phyloP scores from a whole-genome alignment of 2,329 filamentous ascomycete genomes.

The Colletotrichum eleusines region DNA sequence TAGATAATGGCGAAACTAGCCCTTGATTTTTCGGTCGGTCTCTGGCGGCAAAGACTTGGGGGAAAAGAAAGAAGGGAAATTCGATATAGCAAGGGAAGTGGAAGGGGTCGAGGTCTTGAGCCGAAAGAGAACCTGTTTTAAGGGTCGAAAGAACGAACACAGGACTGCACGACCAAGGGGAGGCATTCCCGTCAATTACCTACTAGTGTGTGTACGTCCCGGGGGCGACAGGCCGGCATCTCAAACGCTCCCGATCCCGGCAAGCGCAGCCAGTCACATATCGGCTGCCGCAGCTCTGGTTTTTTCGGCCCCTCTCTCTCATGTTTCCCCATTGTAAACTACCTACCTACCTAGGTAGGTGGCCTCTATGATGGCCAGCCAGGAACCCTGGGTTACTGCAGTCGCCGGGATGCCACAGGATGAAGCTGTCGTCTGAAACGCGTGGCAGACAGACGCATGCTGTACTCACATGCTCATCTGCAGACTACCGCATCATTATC shows the following conservation, averaged over 20 bases:
- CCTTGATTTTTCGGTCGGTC: neutral
- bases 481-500: neutral
- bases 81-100: neutral
- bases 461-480: conserved; percentile 15
- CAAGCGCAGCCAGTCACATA: conserved; percentile 3
- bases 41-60: no score
- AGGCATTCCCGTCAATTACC: neutral
- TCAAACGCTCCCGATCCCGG: conserved; percentile 31
- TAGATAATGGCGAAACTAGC: conserved; percentile 7
- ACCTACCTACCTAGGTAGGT: no score
- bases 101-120: neutral
- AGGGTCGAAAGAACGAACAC: neutral
- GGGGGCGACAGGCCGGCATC: conserved; percentile 13
- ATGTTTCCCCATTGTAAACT: conserved; percentile 2
- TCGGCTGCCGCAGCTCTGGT: conserved; percentile 10
- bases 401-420: neutral
- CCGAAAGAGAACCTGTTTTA: neutral
- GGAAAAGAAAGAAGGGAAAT: neutral
- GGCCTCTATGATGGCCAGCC: neutral
- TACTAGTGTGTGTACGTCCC: neutral
- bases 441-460: no score
- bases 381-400: neutral
- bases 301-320: conserved; percentile 33
- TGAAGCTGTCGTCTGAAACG: neutral
- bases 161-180: neutral